These are phyloP conservation scores for Phaeotremella fagi DNA, from an alignment of 768 basidiomycete species.

Conservation along the genomic window DNA sequence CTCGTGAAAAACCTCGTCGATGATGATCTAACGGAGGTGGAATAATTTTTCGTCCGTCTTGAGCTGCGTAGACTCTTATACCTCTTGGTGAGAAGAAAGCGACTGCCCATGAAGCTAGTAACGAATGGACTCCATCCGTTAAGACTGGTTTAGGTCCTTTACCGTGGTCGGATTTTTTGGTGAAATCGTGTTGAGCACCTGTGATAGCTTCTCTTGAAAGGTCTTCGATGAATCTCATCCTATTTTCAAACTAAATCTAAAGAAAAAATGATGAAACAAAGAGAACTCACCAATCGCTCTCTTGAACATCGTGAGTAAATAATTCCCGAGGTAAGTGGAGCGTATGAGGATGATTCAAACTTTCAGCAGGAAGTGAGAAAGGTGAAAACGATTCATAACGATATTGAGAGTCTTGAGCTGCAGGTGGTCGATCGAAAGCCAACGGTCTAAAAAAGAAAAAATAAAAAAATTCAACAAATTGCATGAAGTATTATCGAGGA, in stretches of 20 bases:
- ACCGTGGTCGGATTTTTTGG: neutral
- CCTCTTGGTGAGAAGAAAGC: conserved; percentile 41
- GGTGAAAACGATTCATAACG: conserved; percentile 37
- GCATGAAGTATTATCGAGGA: neutral
- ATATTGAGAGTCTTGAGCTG: conserved; percentile 25
- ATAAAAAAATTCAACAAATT: neutral
- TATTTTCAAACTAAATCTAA: neutral
- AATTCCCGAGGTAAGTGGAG: conserved; percentile 34
- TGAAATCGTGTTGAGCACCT: conserved; percentile 17
- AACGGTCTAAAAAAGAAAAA: conserved; percentile 18
- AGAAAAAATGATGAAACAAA: neutral
- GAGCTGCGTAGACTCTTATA: conserved; percentile 36
- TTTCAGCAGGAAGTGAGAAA: conserved; percentile 27
- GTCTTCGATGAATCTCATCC: conserved; percentile 35
- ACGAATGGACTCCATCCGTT: conserved; percentile 31
- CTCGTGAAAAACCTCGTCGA: conserved; percentile 11
- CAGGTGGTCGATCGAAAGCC: conserved; percentile 39
- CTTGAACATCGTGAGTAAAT: conserved; percentile 33
- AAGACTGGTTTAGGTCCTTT: conserved; percentile 30
- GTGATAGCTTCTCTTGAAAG: conserved; percentile 28
- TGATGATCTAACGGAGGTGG: conserved; percentile 31
- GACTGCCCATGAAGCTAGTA: conserved; percentile 37
- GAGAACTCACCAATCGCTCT: conserved; percentile 36
- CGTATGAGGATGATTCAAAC: conserved; percentile 33
- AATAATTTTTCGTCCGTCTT: conserved; percentile 24